Percentiles rank a stretch among this genome's conserved stretches.
Conservation (phyloP, 768 basidiomycete genomes). For the Asterophora lycoperdoides region DNA sequence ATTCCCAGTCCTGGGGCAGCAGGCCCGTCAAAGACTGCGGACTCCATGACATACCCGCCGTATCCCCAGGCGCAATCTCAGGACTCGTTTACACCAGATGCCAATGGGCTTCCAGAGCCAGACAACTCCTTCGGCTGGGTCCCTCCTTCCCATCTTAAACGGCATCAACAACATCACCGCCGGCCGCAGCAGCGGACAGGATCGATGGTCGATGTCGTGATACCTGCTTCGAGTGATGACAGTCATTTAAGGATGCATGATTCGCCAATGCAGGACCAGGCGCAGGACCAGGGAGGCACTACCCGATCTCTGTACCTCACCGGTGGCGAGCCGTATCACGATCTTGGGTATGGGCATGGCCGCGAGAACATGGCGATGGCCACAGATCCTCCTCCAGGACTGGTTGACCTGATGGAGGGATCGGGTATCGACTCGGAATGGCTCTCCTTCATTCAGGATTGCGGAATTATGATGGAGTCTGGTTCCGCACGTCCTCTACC, state of each 20-base stretch:
- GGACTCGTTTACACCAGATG: conserved; percentile 3
- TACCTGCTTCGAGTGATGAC: not conserved
- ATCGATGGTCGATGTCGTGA: not conserved
- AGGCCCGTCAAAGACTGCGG: conserved; percentile 3
- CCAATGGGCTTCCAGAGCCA: conserved; percentile 13
- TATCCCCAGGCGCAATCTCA: not conserved
- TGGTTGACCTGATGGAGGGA: conserved; percentile 36
- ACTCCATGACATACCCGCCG: not conserved
- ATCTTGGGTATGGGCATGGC: not conserved
- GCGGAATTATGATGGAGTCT: conserved; percentile 43
- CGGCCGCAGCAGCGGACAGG: conserved; percentile 1
- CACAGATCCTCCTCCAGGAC: conserved; percentile 16
- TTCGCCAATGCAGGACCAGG: not conserved
- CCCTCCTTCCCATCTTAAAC: conserved; percentile 5
- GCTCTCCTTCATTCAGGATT: conserved; percentile 47
- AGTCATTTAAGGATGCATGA: not conserved
- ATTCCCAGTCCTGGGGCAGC: no score
- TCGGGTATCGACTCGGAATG: conserved; percentile 45
- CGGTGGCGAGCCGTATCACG: no score
- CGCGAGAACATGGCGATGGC: conserved; percentile 2
- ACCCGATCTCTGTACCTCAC: no score
- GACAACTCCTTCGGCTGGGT: conserved; percentile 20
- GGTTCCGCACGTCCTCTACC: not conserved
- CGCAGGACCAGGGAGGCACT: no score
- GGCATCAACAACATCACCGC: no score